These are phyloP conservation scores for Hypoxylon rubiginosum DNA, from an alignment of 2,329 filamentous ascomycete species.

Conservation along the genomic window DNA sequence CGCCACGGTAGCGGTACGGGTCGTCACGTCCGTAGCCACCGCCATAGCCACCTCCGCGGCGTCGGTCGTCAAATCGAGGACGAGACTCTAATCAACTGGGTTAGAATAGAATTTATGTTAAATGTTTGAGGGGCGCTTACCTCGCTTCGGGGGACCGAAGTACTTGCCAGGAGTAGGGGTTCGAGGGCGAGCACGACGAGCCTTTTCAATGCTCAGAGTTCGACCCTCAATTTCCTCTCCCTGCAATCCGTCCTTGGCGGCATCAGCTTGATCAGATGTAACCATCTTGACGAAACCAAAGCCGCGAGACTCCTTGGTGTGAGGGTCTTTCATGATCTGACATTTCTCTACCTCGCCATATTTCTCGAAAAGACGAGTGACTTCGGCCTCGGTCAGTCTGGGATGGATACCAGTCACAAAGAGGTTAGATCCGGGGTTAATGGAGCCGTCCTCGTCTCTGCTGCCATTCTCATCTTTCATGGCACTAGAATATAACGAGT, in stretches of 20 bases:
- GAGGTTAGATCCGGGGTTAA: constrained; percentile 96
- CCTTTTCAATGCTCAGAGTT: constrained; percentile 98
- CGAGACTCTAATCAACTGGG: constrained; percentile 55
- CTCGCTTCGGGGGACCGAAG: constrained; percentile 97
- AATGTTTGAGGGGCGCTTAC: constrained; percentile 67
- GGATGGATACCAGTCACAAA: constrained; percentile 99
- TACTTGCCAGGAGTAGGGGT: constrained; percentile 99
- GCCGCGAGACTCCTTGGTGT: constrained; percentile 97
- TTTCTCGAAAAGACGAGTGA: constrained; percentile 96
- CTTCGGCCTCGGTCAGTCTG: constrained; percentile 87
- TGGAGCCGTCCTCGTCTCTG: constrained; percentile 80
- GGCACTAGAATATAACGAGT: constrained; percentile 52
- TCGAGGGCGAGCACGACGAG: constrained; percentile 91
- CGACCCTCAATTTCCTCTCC: constrained; percentile 95
- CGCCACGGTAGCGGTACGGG: constrained; percentile 68
- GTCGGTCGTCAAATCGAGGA: constrained; percentile 57
- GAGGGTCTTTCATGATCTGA: constrained; percentile 99
- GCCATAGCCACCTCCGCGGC: constrained; percentile 64
- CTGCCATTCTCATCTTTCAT: constrained; percentile 66
- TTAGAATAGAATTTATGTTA: constrained; percentile 36
- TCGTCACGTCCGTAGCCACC: constrained; percentile 71
- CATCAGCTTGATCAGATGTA: constrained; percentile 93
- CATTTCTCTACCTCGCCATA: constrained; percentile 99
- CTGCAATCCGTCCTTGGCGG: constrained; percentile 95
- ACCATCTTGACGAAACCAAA: constrained; percentile 99